A percentile compares a stretch with the other conserved stretches of the same genome.
Evolutionary conservation across 257 asterid genomes (phyloP).

Genomic region (Pogostemon cablin): DNA sequence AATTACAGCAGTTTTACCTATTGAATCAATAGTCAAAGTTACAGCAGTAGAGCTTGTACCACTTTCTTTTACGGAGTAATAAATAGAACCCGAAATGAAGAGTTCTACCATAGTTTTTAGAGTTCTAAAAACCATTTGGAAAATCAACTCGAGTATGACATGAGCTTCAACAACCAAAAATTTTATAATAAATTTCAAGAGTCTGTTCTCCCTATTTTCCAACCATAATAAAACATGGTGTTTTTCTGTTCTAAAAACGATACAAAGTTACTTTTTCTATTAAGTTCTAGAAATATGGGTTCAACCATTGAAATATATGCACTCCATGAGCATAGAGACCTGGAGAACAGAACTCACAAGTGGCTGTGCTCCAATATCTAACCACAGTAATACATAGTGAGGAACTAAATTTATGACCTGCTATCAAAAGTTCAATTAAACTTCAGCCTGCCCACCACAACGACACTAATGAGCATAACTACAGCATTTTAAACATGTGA

Average conservation of each 20-base stretch:
- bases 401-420: conserved; percentile 12
- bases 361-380: conserved; percentile 3
- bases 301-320: not conserved
- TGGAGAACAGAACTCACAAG: not conserved
- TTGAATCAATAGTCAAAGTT: not conserved
- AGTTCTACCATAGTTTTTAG: not conserved
- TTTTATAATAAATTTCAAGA: not conserved
- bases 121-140: not conserved
- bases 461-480: not conserved
- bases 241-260: not conserved
- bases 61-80: not conserved
- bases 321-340: not conserved
- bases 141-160: not conserved
- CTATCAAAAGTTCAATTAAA: conserved; percentile 5
- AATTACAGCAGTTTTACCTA: conserved; percentile 9
- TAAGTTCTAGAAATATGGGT: not conserved
- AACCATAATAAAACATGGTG: not conserved
- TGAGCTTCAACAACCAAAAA: not conserved
- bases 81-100: not conserved
- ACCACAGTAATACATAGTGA: not conserved
- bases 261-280: not conserved
- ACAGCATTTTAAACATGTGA: not conserved
- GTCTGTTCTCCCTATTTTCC: not conserved
- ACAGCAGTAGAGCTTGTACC: not conserved
- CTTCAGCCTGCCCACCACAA: conserved; percentile 1